Evolutionary conservation across 2,329 filamentous ascomycete species (phyloP), one percentile per base, ranked within the genome.

Genomic region (Arthroderma sp.): DNA sequence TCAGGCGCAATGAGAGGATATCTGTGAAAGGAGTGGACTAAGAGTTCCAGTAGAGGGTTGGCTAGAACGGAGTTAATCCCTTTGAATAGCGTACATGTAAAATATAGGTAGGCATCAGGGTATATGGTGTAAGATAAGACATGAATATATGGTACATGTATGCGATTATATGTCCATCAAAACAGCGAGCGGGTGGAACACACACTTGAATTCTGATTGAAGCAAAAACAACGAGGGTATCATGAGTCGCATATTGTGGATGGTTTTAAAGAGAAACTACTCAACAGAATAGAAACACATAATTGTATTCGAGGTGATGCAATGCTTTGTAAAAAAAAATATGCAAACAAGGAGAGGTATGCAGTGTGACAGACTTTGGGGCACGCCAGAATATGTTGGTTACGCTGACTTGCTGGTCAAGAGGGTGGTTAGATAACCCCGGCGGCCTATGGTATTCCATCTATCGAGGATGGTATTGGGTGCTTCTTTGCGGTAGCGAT

Each of bases 81-180:
- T 17, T 17, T 17, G n/a, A n/a, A 17, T 51, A 33, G n/a, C 44
- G 25, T 33, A 33, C 13, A 33, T 7, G 15, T 51, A 31, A 31
- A 17, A 31, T 19, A 51, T 31, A 19, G 44, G 25, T 51, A 51
- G 44, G 15, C 28, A 11, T 51, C 25, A 17, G 28, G 28, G 44
- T 51, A 51, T 51, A 51, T 33, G 15, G 44, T 51, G 25, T 13
- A 51, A 51, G 19, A 17, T 51, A n/a, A n/a, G 15, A 13, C 11
- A 19, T 19, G n/a, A 31, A 38, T 51, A 38, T 51, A 51, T 51
- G 15, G 44, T 51, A 51, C 44, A 51, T 35, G n/a, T 11, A 51
- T 51, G 28, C n/a, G 25, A n/a, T 51, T 51, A 51, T 33, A 33
- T 51, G 44, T 51, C 44, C 44, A 51, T 33, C 44, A 6, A 51